Base-by-base conservation (phyloP, 2,329 filamentous ascomycete species). In the Ceratocystis papillata region DNA sequence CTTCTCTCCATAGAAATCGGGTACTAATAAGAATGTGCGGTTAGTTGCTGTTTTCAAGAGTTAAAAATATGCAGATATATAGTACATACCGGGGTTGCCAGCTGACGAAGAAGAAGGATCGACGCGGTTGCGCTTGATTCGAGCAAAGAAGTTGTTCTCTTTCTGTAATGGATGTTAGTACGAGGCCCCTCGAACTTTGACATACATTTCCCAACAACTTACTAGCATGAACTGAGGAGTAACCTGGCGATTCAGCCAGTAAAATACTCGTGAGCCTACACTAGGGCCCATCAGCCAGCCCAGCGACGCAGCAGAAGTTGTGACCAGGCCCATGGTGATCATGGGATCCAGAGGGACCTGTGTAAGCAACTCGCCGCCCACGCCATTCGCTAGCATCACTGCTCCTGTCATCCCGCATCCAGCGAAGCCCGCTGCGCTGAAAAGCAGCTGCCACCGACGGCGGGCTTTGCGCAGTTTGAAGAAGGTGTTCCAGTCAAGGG, bases 1-100 rank as follows among this genome's bases (percentile, higher is more conserved):
- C 82, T 96, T 97, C 79, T 99, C 94, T 72, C 94, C 94, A 73
- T 99, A 99, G 77, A 96, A 99, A 75, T 99, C 94, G 55, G 93
- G 92, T 0, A 96, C 89, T 82, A 64, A 2, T 45, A 10, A 60
- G 37, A 3, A 44, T 15, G 25, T 53, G 5, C 28, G 59, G 12
- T 68, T 46, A 61, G 61, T 7, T 25, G 5, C 4, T 50, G 28
- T 48, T 8, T 33, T 10, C 6, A 25, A 15, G 37, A 41, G 10
- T 41, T 30, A 33, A 45, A 15, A 37, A 10, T 37, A 12, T 6
- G 45, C n/a, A 20, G 22, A 41, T n/a, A 37, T 22, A 33, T 20
- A 33, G 22, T 5, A 73, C 78, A 67, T 75, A 80, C 84, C 83
- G 20, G 94, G 94, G 78, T 97, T 97, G 64, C 89, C 84, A 71